Evolutionary conservation across 2,329 filamentous ascomycete species (phyloP), one percentile per base, ranked within the genome.

Genomic region (Diaporthe sp.): DNA sequence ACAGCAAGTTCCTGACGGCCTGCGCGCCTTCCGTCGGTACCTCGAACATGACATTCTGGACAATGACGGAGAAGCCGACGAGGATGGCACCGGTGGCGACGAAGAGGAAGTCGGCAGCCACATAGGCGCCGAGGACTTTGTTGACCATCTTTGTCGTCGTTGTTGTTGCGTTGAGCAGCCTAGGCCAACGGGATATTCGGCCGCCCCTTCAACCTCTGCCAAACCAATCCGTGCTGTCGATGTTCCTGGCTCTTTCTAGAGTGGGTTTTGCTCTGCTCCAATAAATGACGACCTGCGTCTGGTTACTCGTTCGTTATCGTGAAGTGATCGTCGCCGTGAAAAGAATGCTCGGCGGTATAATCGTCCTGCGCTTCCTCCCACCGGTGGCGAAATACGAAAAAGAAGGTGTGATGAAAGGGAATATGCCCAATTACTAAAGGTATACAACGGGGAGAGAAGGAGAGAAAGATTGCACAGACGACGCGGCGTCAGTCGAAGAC

Each of bases 1-100:
- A 89, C 30, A 91, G 81, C 55, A 91, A 81, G 77, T 89, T 85
- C 73, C 86, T 84, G 40, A 87, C 87, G 38, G 87, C 88, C 73
- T 88, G 83, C 72, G 82, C 79, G 72, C 89, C 89, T 57, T 87
- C 83, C 5, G 78, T 80, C 42, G 88, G 84, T 17, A 77, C 67
- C 76, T 87, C 80, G 80, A 84, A 82, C 81, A 85, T 83, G 74
- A 84, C 82, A 75, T 85, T 87, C 78, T 84, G 83, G 77, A 89
- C 88, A 78, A 90, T 84, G 81, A 91, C 80, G 71, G 85, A 88
- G 82, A 91, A 91, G 74, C 85, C 88, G 76, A 91, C 82, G 80
- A 89, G 86, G 80, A 91, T 82, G 78, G 87, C 85, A 72, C 89
- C 89, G 75, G 88, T 88, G 72, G 83, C 79, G 77, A 88, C 85